Evolutionary conservation across 2,329 filamentous ascomycete species (phyloP), one percentile per base, ranked within the genome.

Genomic region (Colletotrichum sp.): DNA sequence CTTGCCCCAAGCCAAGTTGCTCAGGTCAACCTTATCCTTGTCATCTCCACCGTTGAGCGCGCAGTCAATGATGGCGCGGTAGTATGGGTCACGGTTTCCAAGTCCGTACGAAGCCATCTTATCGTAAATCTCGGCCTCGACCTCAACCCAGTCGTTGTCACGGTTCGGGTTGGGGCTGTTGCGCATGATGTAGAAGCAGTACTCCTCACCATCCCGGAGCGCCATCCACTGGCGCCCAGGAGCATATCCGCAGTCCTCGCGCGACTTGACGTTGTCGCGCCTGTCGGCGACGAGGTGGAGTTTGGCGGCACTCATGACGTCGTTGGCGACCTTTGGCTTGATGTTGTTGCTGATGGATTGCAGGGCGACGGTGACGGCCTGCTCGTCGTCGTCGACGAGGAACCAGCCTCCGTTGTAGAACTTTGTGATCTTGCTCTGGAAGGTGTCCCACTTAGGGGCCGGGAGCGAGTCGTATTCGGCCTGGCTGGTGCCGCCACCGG

Each of bases 321-420:
- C 65, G 52, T 73, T 73, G 59, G 74, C 70, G 13, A 76, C 74
- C 74, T 76, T 76, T 14, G 24, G 38, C 64, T 76, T 43, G 64
- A 73, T 69, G 43, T 69, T 76, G 65, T 55, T 64, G 43, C 48
- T 34, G 48, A 76, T 61, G 58, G 64, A 59, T 13, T 62, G 43
- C 5, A 70, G 26, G 48, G 66, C 48, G 32, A 55, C 43, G 9
- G 43, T 61, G 32, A 73, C 74, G 61, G 61, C 59, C 14, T 52
- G n/a, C 34, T 66, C 63, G 36, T 76, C 65, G 18, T 76, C 74
- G 34, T 73, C 64, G 13, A 76, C 18, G 14, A 76, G 65, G 43
- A 69, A 76, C 69, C 69, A 76, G 5, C 74, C 74, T 34, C 69
- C 65, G 65, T 76, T 76, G 38, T 69, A 76, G 65, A 76, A 76